Base-by-base conservation (phyloP, 2,329 filamentous ascomycete genomes). In the Cordyceps farinosa region DNA sequence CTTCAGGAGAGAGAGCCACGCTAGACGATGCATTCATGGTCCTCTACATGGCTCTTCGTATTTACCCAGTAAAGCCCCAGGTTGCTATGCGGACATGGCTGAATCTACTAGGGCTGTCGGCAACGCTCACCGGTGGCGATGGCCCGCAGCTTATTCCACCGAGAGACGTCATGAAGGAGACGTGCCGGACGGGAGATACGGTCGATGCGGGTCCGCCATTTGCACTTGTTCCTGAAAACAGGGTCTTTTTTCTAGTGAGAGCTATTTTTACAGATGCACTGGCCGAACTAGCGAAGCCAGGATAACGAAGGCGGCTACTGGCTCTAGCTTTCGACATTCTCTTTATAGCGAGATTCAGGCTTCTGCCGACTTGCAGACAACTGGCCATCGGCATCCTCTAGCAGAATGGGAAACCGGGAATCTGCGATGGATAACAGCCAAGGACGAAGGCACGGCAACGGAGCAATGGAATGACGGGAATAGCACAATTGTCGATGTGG, bases 61-160 rank as follows among this genome's bases (percentile, higher is more conserved):
- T 42, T 13, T 17, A 7, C 45, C 15, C n/a, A 34, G 17, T 48
- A 36, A 56, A 30, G 27, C 5, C 53, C 44, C 32, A 56, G 50
- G 27, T 38, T 22, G 22, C 22, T 22, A 22, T 22, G 22, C 22
- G n/a, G 52, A 34, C 15, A 56, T 40, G 54, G 27, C 6, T 36
- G 30, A 29, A 47, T 30, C 10, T 29, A n/a, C 40, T 13, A 30
- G 56, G 56, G 34, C 45, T 40, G n/a, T 59, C 56, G 56, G 22
- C 30, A 59, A 51, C 45, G 29, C 32, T 59, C 45, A 47, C 45
- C 34, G 13, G 42, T 36, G 29, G 56, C 56, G 44, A 59, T 59
- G 56, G 32, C 22, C 56, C 45, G 45, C 45, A 57, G 22, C n/a
- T 11, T 51, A 32, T 59, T 51, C 34, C 45, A 59, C 56, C 34